Percentiles rank a stretch among this genome's conserved stretches.
Evolutionary conservation across 164 flowering plant genomes (phyloP).

Genomic region (Vitis rotundifolia): DNA sequence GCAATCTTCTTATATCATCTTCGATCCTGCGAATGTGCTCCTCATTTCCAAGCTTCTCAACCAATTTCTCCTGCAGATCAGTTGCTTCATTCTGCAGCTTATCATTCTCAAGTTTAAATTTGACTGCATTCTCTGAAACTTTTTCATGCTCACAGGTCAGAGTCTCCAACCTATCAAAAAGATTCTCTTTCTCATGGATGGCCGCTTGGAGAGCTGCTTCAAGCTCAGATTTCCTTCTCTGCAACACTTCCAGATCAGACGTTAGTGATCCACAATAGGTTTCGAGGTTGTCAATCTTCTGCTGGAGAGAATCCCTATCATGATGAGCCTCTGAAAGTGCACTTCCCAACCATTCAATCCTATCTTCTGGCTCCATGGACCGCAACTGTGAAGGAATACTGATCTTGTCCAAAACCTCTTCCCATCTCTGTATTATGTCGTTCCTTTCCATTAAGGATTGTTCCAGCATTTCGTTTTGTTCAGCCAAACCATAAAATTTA

Average conservation of each 20-base stretch:
- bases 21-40: constrained; percentile 38
- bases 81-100: constrained; percentile 43
- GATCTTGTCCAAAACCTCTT: constrained; percentile 70
- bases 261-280: constrained; percentile 48
- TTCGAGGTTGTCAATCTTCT: constrained; percentile 66
- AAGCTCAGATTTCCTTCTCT: constrained; percentile 46
- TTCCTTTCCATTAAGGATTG: constrained; percentile 97
- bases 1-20: constrained; percentile 47
- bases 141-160: constrained; percentile 42
- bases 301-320: constrained; percentile 49
- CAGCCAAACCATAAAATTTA: constrained; percentile 86
- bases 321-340: constrained; percentile 69
- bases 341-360: constrained; percentile 76
- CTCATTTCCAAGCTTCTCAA: constrained; percentile 35
- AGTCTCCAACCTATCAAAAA: constrained; percentile 52
- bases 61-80: constrained; percentile 52
- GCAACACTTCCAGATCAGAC: constrained; percentile 58
- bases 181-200: constrained; percentile 49
- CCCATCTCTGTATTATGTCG: constrained; percentile 86
- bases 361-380: constrained; percentile 82
- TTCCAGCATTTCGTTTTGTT: constrained; percentile 97
- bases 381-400: constrained; percentile 70
- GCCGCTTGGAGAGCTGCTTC: constrained; percentile 45
- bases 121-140: constrained; percentile 35
- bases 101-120: constrained; percentile 45